Evolutionary conservation across 768 basidiomycete species (phyloP), one percentile per base, ranked within the genome.

Genomic region (Trametes punicea): DNA sequence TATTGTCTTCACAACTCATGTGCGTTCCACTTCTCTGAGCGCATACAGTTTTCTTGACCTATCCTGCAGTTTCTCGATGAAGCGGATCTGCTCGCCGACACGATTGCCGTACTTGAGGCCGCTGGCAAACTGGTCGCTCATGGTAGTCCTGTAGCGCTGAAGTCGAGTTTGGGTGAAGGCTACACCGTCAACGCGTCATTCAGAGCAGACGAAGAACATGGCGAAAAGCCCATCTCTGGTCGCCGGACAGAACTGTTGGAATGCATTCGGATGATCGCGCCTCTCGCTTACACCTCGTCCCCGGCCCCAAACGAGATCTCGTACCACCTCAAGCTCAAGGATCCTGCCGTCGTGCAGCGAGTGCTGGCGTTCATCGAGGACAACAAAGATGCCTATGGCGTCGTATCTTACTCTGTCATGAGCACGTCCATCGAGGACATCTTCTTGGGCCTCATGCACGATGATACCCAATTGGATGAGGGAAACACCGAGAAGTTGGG

Each of bases 401-500:
- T 88, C 33, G 64, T 64, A 0, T 82, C 81, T 0, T 88, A 85
- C 63, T 85, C 90, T 52, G 76, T 90, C 21, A 70, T 87, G 20
- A 84, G 87, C 9, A 85, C 88, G 0, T 82, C 87, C 7, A 85
- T 93, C 36, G 90, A 93, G 67, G 87, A 90, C 54, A 87, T 93
- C 41, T 92, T 93, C 73, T 75, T 93, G 18, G 76, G 79, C 36
- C 70, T 93, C 16, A 89, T 90, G 87, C 69, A 69, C 44, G 72
- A 77, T 3, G 64, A 68, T 49, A 52, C 38, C 21, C 63, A 44
- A 1, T 41, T 30, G 15, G 71, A 78, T 25, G 70, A 74, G 13
- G 59, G 57, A 2, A 58, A 66, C 13, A 62, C 45, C 5, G 65
- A 66, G 48, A 60, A 62, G 44, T 23, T 48, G 1, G 57, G 39